Conservation (phyloP, 768 basidiomycete genomes). For the Punctularia strigosozonata region DNA sequence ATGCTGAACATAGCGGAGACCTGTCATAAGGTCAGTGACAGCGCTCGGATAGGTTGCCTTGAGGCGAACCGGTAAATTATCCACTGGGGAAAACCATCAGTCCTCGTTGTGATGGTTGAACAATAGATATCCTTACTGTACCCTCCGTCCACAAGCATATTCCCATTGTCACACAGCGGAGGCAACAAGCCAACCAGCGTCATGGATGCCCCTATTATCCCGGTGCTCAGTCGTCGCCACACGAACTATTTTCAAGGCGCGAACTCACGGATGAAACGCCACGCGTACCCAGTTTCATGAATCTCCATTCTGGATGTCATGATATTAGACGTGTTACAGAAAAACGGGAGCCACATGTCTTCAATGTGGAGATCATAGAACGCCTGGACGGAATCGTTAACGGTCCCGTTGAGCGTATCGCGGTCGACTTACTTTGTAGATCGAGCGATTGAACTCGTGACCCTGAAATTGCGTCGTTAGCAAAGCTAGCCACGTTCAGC, state of each 20-base stretch:
- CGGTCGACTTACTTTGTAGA: constrained; percentile 63
- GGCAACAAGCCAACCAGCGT: constrained; percentile 91
- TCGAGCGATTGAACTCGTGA: constrained; percentile 87
- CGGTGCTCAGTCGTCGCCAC: no score
- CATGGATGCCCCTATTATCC: constrained; percentile 82
- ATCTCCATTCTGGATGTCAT: constrained; percentile 94
- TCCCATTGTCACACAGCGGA: constrained; percentile 89
- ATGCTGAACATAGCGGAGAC: constrained; percentile 86
- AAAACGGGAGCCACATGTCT: constrained; percentile 98
- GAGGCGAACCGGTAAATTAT: constrained; percentile 71
- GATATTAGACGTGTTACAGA: constrained; percentile 97
- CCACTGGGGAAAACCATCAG: constrained; percentile 36
- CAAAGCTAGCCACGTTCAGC: constrained; percentile 1
- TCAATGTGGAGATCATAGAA: constrained; percentile 93
- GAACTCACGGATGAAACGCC: constrained; percentile 75
- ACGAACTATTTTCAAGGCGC: background rate
- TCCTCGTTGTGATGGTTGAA: background rate
- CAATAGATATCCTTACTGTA: constrained; percentile 43
- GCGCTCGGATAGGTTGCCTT: background rate
- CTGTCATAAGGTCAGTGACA: constrained; percentile 21
- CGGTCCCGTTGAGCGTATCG: constrained; percentile 1
- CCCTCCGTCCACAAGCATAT: constrained; percentile 83
- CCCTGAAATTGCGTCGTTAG: constrained; percentile 39
- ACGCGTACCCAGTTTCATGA: constrained; percentile 97
- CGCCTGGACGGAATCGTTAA: constrained; percentile 30